These are phyloP conservation scores for Globisporangium paroecandrum DNA, from an alignment of 352 stramenopile genomes.

Conservation along the genomic window DNA sequence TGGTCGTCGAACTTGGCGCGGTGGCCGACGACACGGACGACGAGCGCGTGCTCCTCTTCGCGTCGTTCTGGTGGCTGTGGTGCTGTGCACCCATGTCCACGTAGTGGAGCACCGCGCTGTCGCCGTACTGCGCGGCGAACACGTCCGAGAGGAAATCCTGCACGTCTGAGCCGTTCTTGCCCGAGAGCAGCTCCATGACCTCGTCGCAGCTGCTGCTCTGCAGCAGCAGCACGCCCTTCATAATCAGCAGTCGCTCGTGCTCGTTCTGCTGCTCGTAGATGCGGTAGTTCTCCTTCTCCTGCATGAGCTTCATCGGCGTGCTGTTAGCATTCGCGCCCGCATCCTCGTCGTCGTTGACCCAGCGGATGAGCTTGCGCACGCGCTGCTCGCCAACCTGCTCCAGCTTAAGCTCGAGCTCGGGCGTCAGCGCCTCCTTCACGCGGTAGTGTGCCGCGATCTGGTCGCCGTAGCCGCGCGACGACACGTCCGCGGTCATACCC, in stretches of 20 bases:
- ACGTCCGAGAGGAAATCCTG: conserved; percentile 55
- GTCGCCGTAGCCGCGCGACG: conserved; percentile 44
- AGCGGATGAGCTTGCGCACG: conserved; percentile 59
- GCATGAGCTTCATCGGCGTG: conserved; percentile 28
- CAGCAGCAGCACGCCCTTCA: conserved; percentile 66
- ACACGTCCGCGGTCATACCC: conserved; percentile 22
- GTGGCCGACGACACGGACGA: conserved; percentile 12
- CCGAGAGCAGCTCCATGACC: conserved; percentile 61
- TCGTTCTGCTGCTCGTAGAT: conserved; percentile 68
- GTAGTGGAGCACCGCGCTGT: conserved; percentile 56
- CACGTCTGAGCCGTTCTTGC: conserved; percentile 36
- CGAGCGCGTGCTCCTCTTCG: not conserved
- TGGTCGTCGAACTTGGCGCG: conserved; percentile 23
- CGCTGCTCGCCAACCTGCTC: conserved; percentile 46
- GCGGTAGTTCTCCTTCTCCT: conserved; percentile 78
- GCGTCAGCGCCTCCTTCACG: conserved; percentile 39
- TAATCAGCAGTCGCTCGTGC: conserved; percentile 49
- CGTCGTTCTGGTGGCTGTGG: conserved; percentile 6
- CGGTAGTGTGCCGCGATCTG: conserved; percentile 66
- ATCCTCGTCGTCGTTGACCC: conserved; percentile 62
- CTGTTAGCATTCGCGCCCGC: not conserved
- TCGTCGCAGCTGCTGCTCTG: conserved; percentile 70
- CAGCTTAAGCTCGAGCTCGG: conserved; percentile 35
- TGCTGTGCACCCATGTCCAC: conserved; percentile 31
- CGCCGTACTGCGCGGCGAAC: conserved; percentile 49